Evolutionary conservation across 495 filamentous ascomycete species (phyloP).

Genomic region (Tetracladium marchalianum): DNA sequence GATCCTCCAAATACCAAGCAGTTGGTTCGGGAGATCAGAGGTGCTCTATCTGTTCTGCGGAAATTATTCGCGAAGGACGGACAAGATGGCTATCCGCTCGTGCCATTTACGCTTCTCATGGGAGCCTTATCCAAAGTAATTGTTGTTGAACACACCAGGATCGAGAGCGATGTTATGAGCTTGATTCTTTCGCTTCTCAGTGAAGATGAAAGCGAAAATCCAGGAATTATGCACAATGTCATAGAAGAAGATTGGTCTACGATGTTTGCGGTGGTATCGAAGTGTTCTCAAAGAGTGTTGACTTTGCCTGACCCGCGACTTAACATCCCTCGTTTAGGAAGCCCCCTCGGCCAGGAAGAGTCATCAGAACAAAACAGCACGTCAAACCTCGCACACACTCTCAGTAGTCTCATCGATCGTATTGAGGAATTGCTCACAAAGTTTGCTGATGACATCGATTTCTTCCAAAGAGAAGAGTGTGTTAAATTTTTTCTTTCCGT

Average conservation of each 20-base stretch:
- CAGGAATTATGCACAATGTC: conserved; percentile 31
- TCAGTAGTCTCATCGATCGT: conserved; percentile 21
- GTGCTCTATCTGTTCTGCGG: conserved; percentile 57
- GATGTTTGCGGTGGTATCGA: conserved; percentile 35
- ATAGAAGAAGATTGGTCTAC: conserved; percentile 42
- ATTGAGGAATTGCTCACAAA: conserved; percentile 30
- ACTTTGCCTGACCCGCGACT: conserved; percentile 17
- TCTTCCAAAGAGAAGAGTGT: conserved; percentile 50
- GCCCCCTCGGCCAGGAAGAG: conserved; percentile 8
- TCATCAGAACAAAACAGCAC: conserved; percentile 6
- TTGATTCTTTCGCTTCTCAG: conserved; percentile 40
- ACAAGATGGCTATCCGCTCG: conserved; percentile 51
- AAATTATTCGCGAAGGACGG: conserved; percentile 51
- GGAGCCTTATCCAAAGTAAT: conserved; percentile 50
- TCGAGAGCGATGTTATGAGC: conserved; percentile 48
- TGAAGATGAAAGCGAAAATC: conserved; percentile 22
- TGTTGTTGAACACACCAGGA: conserved; percentile 35
- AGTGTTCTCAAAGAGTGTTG: conserved; percentile 25
- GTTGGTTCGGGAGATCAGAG: conserved; percentile 52
- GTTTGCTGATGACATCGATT: conserved; percentile 24
- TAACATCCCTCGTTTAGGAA: conserved; percentile 3
- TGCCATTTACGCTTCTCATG: conserved; percentile 45
- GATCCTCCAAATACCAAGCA: conserved; percentile 40
- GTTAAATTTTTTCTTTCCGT: conserved; percentile 61
- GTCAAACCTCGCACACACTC: conserved; percentile 13